Conservation (phyloP, 768 basidiomycete genomes). For the Panaeolus papilionaceus region DNA sequence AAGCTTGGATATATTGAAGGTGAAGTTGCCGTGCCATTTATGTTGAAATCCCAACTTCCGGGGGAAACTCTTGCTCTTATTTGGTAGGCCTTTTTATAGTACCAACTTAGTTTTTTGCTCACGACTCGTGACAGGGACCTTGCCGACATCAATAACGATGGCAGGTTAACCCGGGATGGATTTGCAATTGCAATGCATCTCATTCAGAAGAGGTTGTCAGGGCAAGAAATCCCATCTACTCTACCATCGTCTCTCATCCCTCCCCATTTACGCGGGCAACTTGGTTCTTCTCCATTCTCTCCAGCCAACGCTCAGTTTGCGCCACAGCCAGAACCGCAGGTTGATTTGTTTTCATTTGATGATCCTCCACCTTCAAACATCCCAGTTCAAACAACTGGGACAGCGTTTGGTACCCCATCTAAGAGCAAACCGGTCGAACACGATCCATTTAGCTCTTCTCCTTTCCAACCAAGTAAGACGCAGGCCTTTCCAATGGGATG, state of each 20-base stretch:
- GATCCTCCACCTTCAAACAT: constrained; percentile 57
- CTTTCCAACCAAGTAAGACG: constrained; percentile 37
- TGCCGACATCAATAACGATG: constrained; percentile 87
- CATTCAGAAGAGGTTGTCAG: constrained; percentile 84
- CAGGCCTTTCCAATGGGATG: constrained; percentile 15
- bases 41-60: constrained; percentile 87
- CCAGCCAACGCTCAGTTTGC: constrained; percentile 39
- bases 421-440: constrained; percentile 30
- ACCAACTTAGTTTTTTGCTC: constrained; percentile 11
- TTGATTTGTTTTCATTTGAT: constrained; percentile 58
- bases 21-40: constrained; percentile 94
- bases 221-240: constrained; percentile 74
- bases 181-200: constrained; percentile 97
- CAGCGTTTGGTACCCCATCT: constrained; percentile 27
- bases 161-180: constrained; percentile 85
- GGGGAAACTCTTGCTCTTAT: constrained; percentile 87
- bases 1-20: constrained; percentile 87
- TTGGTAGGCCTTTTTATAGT: constrained; percentile 58
- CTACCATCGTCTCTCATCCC: constrained; percentile 82
- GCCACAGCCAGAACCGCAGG: constrained; percentile 50
- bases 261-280: constrained; percentile 69
- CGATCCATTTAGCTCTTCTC: constrained; percentile 59
- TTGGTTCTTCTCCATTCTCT: constrained; percentile 47
- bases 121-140: constrained; percentile 74
- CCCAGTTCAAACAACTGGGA: constrained; percentile 46